These are phyloP conservation scores for Apiospora sp. DNA, from an alignment of 2,329 filamentous ascomycete genomes.

Conservation along the genomic window DNA sequence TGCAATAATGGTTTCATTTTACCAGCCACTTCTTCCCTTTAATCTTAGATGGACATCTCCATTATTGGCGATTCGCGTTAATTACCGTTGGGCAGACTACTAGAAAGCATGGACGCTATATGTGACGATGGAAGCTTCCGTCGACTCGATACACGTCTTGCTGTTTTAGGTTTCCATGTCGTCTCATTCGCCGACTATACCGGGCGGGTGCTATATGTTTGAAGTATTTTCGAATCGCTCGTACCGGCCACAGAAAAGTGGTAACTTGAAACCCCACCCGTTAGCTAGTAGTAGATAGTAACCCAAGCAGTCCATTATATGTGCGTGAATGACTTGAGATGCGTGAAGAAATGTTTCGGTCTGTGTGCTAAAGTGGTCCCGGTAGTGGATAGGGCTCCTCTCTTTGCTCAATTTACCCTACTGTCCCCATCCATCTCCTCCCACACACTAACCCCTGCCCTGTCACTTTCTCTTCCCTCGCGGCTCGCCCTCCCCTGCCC, in stretches of 20 bases:
- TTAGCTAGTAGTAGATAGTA: neutral
- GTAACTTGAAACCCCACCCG: neutral
- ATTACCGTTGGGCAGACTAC: neutral
- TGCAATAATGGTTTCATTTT: conserved; percentile 17
- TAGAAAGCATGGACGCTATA: neutral
- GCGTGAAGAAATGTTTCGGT: conserved; percentile 4
- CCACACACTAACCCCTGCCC: neutral
- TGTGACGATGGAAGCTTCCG: conserved; percentile 2
- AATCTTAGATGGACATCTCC: conserved; percentile 10
- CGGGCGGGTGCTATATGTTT: neutral
- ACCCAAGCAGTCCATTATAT: conserved; percentile 6
- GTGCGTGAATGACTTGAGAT: conserved; percentile 5
- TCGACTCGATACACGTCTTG: conserved; percentile 4
- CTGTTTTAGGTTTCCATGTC: conserved; percentile 11
- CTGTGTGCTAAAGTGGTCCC: conserved; percentile 18
- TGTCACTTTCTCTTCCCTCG: neutral
- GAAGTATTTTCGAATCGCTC: neutral
- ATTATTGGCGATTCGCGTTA: neutral
- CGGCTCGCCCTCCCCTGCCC: neutral
- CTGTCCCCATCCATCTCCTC: neutral
- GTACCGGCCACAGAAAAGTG: neutral
- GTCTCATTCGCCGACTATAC: conserved; percentile 11
- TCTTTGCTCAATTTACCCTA: conserved; percentile 10
- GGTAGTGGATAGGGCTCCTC: conserved; percentile 8
- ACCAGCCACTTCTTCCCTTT: conserved; percentile 14